Conservation (phyloP, 352 stramenopile genomes). For the Pythium coloratum region DNA sequence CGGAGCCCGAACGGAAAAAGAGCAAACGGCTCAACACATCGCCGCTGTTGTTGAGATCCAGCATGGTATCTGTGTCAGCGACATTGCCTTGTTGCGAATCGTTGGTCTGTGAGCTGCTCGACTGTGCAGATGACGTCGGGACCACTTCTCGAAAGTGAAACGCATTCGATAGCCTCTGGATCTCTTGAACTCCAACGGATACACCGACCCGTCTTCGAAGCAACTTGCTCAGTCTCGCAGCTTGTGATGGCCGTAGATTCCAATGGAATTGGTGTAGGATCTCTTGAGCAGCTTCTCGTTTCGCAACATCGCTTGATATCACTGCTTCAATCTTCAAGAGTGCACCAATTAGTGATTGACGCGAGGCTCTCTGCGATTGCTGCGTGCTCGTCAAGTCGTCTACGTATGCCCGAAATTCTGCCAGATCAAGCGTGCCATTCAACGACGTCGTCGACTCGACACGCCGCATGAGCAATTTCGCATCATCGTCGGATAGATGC, state of each 20-base stretch:
- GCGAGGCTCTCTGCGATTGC: not conserved
- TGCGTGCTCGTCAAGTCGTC: conserved; percentile 5
- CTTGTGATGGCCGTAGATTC: conserved; percentile 37
- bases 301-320: not conserved
- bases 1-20: conserved; percentile 14
- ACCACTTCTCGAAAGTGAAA: conserved; percentile 45
- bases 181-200: conserved; percentile 27
- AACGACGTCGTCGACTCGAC: conserved; percentile 27
- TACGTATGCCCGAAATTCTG: conserved; percentile 35
- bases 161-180: conserved; percentile 43
- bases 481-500: conserved; percentile 36
- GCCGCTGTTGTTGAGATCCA: conserved; percentile 40
- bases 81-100: not conserved
- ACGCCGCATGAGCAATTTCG: conserved; percentile 48
- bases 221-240: conserved; percentile 26
- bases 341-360: not conserved
- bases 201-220: conserved; percentile 35
- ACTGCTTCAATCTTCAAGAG: conserved; percentile 2
- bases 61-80: conserved; percentile 30
- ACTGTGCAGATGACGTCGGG: conserved; percentile 5
- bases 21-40: conserved; percentile 34
- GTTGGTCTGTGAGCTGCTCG: not conserved
- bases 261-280: conserved; percentile 51
- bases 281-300: conserved; percentile 18
- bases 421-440: conserved; percentile 28